Evolutionary conservation across 257 asterid genomes (phyloP), one percentile per base, ranked within the genome.

Genomic region (Gentiana straminea): DNA sequence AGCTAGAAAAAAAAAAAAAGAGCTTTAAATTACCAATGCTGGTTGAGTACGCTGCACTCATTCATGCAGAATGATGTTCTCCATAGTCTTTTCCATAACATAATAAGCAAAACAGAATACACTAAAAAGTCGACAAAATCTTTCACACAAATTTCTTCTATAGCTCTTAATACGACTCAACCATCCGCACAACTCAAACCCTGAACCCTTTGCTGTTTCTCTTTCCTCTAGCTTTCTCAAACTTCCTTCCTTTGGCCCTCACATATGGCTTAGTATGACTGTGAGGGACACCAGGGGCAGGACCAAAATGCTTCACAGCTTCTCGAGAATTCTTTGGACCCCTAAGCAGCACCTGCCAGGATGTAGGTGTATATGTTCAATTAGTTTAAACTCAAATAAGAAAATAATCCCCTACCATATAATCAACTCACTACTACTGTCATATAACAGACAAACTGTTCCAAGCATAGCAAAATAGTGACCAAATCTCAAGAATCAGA

Each of bases 201-300:
- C 85, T 66, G 80, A 83, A 89, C 2, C 97, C 97, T 68, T 72
- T 78, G 81, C 94, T 83, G 66, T 89, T 89, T 62, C 97, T 78
- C 47, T 60, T 78, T 60, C 97, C 97, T 64, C 97, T 78, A 3
- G 97, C 97, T 0, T 76, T 72, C 83, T 89, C 97, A 43, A 89
- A 89, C 64, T 89, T 90, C 74, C 98, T 77, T 59, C 98, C 97
- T 81, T 86, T 84, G 13, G 97, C 44, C 51, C 97, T 83, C 48
- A 90, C 96, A 51, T 82, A 90, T 2, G 96, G 97, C 75, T 90
- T 90, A 66, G 96, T 80, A 74, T 86, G 96, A 65, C 97, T 90
- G 84, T 84, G 94, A 1, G 97, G 97, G 15, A 90, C 97, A 72
- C 97, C 97, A 35, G 97, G 97, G 51, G 97, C 97, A 11, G 94